Base-by-base conservation (phyloP, 192 early-diverging fungal species). In the Pilaira anomala region DNA sequence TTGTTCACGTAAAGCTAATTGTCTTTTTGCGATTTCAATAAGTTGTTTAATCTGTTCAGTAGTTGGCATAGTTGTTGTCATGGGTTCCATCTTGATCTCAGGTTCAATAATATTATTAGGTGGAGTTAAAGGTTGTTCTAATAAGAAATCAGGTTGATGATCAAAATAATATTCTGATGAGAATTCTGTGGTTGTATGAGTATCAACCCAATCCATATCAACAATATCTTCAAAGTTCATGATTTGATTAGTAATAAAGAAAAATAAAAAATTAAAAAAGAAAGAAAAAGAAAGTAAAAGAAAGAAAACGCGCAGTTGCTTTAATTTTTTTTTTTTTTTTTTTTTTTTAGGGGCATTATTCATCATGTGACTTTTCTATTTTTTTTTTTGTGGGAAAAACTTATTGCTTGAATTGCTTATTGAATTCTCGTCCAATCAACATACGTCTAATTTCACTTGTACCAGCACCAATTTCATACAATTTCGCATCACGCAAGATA, bases 391-490 rank as follows among this genome's bases (percentile, higher is more conserved):
- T 2, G 51, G 13, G 3, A 57, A 58, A 42, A 14, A 13, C 3
- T 11, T 57, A 3, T 21, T 75, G 57, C 63, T 67, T 74, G 63
- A 49, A 88, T 53, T 84, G 77, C 75, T 88, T 88, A 73, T 90
- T 89, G 68, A 90, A 82, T 72, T 85, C 85, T 26, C 86, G 77
- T 36, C 90, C 95, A 74, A 95, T 97, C 60, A 97, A 77, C 90
- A 94, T 91, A 7, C 93, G 80, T 50, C 93, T 83, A 73, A 94
- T 93, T 80, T 97, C 95, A 66, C 88, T 92, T 22, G 95, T 97
- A 28, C 95, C 95, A 16, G 95, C 95, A 44, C 95, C 93, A 76
- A 97, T 97, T 76, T 97, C 95, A 69, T 97, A 97, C 22, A 97
- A 80, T 78, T 95, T 95, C 16, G 91, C 93, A 69, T 97, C 95